Evolutionary conservation across 2,329 filamentous ascomycete genomes (phyloP), one percentile per base, ranked within the genome.

Genomic region (Stachybotrys chlorohalonatus): DNA sequence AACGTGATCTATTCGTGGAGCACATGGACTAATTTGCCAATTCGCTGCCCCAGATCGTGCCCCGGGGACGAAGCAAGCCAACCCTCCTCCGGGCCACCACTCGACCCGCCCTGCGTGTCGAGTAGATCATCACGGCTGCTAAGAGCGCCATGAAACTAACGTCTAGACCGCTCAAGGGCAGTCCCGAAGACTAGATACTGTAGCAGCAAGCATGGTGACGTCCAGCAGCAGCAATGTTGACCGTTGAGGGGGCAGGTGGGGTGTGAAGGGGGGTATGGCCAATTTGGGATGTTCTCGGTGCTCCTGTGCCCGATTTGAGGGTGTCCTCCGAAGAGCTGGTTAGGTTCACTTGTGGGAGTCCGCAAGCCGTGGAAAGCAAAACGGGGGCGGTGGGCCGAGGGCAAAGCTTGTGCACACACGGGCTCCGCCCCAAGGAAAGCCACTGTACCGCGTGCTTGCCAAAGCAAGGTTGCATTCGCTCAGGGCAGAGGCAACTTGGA

Each of bases 381-480:
- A 63, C 56, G 57, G 56, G 56, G 36, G 36, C 36, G 36, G 36
- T 42, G 36, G 36, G 13, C 36, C 9, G 36, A 42, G 36, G 9
- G 36, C 36, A 42, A 42, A 42, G 36, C 36, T 42, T 42, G 36
- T 42, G 36, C 36, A 42, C 36, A 9, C 36, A 42, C 36, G 36
- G 13, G 36, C 36, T 42, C 13, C 6, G 36, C 24, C 24, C 24
- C 24, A 24, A 46, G 57, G 54, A 60, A 64, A 63, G 57, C 57
- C 62, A 63, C 63, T 57, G 57, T 60, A 59, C 58, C 60, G 66
- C 58, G 55, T 62, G 66, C 60, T 64, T 64, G 62, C 66, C 66
- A 68, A 70, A 62, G 61, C 59, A 64, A 65, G 62, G 64, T 63
- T 64, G 64, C 64, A 42, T 69, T 63, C 64, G 63, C 56, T 42